phyloP scores from a whole-genome alignment of 1,284 basidiomycete genomes.

The Cutaneotrichosporon mucoides region DNA sequence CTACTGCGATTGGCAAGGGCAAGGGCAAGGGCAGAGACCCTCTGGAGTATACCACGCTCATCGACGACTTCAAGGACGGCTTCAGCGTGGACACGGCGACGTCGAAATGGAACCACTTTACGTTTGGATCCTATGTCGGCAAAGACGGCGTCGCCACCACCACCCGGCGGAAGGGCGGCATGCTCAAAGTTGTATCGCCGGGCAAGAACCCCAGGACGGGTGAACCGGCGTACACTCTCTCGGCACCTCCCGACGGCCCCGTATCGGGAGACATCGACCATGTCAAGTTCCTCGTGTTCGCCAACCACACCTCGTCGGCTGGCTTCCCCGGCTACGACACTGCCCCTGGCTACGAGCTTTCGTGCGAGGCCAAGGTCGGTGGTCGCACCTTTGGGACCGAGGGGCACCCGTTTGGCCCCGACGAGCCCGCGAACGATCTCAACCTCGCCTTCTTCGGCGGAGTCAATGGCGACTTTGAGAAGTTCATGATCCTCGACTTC shows the following conservation, averaged over 20 bases:
- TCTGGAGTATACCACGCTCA: neutral
- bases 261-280: constrained; percentile 8
- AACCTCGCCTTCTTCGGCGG: neutral
- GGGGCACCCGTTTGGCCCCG: neutral
- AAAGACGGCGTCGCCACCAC: neutral
- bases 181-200: neutral
- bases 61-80: constrained; percentile 1
- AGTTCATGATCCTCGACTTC: constrained; percentile 10
- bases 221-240: constrained; percentile 2
- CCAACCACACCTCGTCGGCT: neutral
- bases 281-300: constrained; percentile 8
- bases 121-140: neutral
- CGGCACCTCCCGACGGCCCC: neutral
- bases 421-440: neutral
- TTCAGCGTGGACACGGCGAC: neutral
- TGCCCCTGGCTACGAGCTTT: neutral
- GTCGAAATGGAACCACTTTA: constrained; percentile 6
- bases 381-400: neutral
- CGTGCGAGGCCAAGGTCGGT: neutral
- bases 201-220: neutral
- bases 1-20: neutral
- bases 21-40: too few relatives aligned
- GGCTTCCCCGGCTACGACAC: constrained; percentile 11
- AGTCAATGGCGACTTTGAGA: constrained; percentile 3
- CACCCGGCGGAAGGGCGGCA: neutral